Evolutionary conservation across 192 early-diverging fungal genomes (phyloP).

Genomic region (Nowakowskiella sp.): DNA sequence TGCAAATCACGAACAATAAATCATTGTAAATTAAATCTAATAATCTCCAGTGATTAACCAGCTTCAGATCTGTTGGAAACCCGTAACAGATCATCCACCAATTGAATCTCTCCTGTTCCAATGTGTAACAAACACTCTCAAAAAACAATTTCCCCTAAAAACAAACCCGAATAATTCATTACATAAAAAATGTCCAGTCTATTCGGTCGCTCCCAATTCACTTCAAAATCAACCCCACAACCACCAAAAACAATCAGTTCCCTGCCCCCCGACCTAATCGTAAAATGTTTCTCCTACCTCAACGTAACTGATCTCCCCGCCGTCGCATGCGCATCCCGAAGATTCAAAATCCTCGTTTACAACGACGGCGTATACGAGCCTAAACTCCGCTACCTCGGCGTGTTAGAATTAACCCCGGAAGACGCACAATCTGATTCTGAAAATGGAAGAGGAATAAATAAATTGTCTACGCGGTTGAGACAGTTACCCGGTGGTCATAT

Average conservation of each 20-base stretch:
- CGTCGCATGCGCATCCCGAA: conserved; percentile 53
- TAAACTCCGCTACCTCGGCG: conserved; percentile 50
- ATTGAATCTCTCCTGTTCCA: no score
- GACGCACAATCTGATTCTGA: conserved; percentile 15
- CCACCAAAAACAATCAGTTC: conserved; percentile 34
- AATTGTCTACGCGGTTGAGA: conserved; percentile 27
- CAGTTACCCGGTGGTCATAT: conserved; percentile 44
- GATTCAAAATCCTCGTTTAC: conserved; percentile 71
- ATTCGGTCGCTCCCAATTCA: no score
- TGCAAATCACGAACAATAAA: no score
- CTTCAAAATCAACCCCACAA: no score
- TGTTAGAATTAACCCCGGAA: conserved; percentile 12
- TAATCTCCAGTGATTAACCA: no score
- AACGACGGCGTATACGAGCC: conserved; percentile 67
- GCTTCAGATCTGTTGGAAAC: no score
- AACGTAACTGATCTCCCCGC: conserved; percentile 31
- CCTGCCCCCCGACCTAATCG: conserved; percentile 45
- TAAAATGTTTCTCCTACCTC: conserved; percentile 12
- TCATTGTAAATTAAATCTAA: no score
- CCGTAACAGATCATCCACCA: no score
- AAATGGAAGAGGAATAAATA: conserved; percentile 7
- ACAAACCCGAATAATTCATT: no score
- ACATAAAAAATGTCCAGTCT: no score
- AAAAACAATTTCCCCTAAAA: no score
- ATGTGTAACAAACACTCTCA: no score